These are phyloP conservation scores for Penicillium daleae DNA, from an alignment of 495 filamentous ascomycete genomes.

Conservation along the genomic window DNA sequence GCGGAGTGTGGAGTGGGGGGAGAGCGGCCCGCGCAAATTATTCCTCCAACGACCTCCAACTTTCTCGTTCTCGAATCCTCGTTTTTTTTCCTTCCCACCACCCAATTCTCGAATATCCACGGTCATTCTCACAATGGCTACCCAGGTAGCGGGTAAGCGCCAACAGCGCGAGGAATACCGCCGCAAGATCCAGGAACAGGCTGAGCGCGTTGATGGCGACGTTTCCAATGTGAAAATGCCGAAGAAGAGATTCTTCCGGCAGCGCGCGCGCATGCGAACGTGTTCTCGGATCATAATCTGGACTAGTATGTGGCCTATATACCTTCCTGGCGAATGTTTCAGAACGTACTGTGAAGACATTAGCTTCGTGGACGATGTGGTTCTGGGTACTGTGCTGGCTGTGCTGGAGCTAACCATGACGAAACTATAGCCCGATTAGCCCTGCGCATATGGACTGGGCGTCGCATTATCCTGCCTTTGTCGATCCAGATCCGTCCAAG, in stretches of 20 bases:
- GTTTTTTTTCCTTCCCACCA: slow-evolving; percentile 1
- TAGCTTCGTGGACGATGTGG: background rate
- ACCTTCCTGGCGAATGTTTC: background rate
- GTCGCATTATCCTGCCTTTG: slow-evolving; percentile 76
- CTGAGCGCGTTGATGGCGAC: slow-evolving; percentile 32
- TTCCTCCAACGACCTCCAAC: slow-evolving; percentile 14
- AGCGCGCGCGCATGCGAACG: slow-evolving; percentile 95
- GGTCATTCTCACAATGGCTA: slow-evolving; percentile 46
- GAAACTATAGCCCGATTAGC: slow-evolving; percentile 65
- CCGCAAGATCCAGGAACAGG: slow-evolving; percentile 33
- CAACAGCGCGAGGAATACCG: slow-evolving; percentile 79
- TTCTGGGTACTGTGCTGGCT: background rate
- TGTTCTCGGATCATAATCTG: slow-evolving; percentile 90
- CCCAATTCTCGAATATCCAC: background rate
- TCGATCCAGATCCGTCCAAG: slow-evolving; percentile 40
- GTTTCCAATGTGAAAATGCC: slow-evolving; percentile 59
- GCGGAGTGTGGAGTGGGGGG: slow-evolving; percentile 18
- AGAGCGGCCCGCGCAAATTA: slow-evolving; percentile 22
- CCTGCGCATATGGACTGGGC: slow-evolving; percentile 93
- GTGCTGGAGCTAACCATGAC: slow-evolving; percentile 23
- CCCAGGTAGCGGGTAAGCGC: slow-evolving; percentile 59
- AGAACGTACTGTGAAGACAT: background rate
- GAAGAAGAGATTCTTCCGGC: slow-evolving; percentile 92
- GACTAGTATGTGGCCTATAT: slow-evolving; percentile 66
- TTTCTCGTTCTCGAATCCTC: background rate